Evolutionary conservation across 306 rosid species (phyloP), one percentile per base, ranked within the genome.

Genomic region (Vigna mungo): DNA sequence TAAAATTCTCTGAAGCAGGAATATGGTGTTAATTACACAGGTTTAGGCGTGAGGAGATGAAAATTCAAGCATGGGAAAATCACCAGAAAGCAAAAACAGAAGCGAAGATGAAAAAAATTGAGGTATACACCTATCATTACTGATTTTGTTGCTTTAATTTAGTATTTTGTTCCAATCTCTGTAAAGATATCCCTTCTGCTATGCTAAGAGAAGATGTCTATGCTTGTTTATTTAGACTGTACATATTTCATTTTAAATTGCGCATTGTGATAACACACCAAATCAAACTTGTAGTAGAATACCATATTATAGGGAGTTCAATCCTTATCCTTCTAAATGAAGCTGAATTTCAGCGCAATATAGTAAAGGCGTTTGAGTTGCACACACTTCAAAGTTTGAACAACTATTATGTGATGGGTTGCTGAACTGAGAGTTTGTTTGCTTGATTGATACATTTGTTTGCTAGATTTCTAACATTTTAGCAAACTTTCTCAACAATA

Each of bases 71-170:
- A 2, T 94, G 98, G 98, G 97, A 92, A 79, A 94, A 92, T 87
- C 98, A 92, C 75, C 88, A 94, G 85, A 94, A 92, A 80, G 98
- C 98, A 44, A 92, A 92, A 89, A 88, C 97, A 54, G 98, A 94
- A 85, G 96, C 98, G 51, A 92, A 94, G 79, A 88, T 94, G 96
- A 89, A 90, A 84, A 94, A 90, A 90, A 72, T 90, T 20, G 97
- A 94, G 98, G 98, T 92, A 84, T 44, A 17, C 74, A 16, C 69
- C 27, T 79, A 17, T 68, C 66, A 23, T 66, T 49, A 34, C 63
- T 48, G 60, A 8, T 70, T 72, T 77, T 54, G 44, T 21, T 80
- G 73, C 73, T 80, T 68, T 75, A 49, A 64, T 23, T 32, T 81
- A 11, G 59, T 30, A 60, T 27, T 60, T 27, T 27, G 18, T 60